Base-by-base conservation (phyloP, 2,329 filamentous ascomycete species). In the Fusarium pseudonygamai region DNA sequence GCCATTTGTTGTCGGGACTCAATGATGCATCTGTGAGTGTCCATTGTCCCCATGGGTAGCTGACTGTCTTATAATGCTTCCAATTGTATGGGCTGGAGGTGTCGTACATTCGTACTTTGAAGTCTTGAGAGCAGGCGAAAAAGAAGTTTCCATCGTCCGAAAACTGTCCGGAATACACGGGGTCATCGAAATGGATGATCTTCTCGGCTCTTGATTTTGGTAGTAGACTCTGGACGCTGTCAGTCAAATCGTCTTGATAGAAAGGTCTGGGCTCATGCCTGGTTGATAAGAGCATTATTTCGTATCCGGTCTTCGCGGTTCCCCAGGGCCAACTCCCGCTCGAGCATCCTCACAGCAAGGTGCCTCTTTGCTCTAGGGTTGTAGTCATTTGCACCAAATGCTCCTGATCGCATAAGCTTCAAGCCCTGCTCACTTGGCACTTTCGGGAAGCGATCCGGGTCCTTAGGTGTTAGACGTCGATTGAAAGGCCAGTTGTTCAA, bases 141-240 rank as follows among this genome's bases (percentile, higher is more conserved):
- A 98, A 98, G 85, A 98, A 98, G 82, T 97, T 97, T 32, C 96
- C 96, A 77, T 99, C 96, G 73, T 97, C 93, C 1, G 94, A 97
- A 80, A 98, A 99, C 80, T 98, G 96, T 3, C 96, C 96, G 7
- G 94, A 97, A 79, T 98, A 98, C 60, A 96, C 95, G 45, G 94
- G 91, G 10, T 92, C 88, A 62, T 95, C 90, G 79, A 95, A 97
- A 78, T 97, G 93, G 70, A 98, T 92, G 69, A 97, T 93, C 78
- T 93, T 93, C 79, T 98, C 96, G 2, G 94, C 92, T 30, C 89
- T 88, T 0, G 91, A 92, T 6, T 89, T 88, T 1, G 96, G 96
- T 66, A 98, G 91, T 84, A 97, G 87, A 36, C 88, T 88, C 88
- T 96, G 20, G 4, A 26, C 37, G 12, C 15, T 34, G 50, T 77